A percentile compares a stretch with the other conserved stretches of the same genome.
Conservation (phyloP, 202 grass and related monocot species). For the Carex arenaria region DNA sequence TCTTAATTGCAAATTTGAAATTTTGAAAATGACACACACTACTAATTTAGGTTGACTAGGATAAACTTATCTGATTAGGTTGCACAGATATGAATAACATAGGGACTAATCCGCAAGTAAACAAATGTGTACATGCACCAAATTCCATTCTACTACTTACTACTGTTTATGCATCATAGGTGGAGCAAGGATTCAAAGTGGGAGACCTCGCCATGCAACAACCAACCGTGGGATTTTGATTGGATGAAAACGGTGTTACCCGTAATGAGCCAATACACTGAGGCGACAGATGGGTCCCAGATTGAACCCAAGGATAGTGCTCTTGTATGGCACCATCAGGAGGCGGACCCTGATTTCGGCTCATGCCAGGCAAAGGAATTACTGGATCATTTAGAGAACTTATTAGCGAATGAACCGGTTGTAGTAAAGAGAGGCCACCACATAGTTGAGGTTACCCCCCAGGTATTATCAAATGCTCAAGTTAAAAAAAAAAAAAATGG, state of each 20-base stretch:
- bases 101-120: slow-evolving; percentile 8
- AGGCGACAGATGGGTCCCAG: slow-evolving; percentile 50
- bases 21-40: slow-evolving; percentile 9
- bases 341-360: slow-evolving; percentile 65
- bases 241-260: slow-evolving; percentile 53
- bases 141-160: background rate
- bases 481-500: background rate
- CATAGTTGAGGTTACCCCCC: slow-evolving; percentile 68
- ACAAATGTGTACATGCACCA: background rate
- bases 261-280: slow-evolving; percentile 53
- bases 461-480: slow-evolving; percentile 28
- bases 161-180: slow-evolving; percentile 35
- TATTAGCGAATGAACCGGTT: slow-evolving; percentile 59
- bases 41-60: background rate
- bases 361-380: slow-evolving; percentile 62
- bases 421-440: slow-evolving; percentile 56
- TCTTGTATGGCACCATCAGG: slow-evolving; percentile 67
- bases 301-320: slow-evolving; percentile 62
- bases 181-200: slow-evolving; percentile 52
- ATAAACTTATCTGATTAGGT: slow-evolving; percentile 13
- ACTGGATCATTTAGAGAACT: slow-evolving; percentile 48
- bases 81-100: background rate
- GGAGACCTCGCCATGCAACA: slow-evolving; percentile 30
- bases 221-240: slow-evolving; percentile 8
- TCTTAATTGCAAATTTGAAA: background rate